Evolutionary conservation across 2,329 filamentous ascomycete species (phyloP).

Genomic region (Paecilomyces niveus): DNA sequence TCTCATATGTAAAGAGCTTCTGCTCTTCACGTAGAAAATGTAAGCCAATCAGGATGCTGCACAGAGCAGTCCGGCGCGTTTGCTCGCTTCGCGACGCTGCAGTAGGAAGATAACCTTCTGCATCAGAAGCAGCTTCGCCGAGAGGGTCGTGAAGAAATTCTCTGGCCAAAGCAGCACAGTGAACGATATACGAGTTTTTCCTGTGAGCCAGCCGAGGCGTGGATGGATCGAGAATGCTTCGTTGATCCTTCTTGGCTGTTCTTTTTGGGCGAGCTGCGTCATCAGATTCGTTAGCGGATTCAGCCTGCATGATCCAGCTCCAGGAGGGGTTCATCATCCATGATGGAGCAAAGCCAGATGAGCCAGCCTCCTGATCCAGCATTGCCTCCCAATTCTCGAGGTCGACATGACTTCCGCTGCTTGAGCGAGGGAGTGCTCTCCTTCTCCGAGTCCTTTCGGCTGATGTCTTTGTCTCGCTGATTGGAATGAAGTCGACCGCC

Average conservation of each 20-base stretch:
- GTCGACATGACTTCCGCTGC: constrained; percentile 41
- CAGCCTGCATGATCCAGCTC: constrained; percentile 63
- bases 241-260: constrained; percentile 15
- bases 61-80: constrained; percentile 55
- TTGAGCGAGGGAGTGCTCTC: constrained; percentile 40
- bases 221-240: constrained; percentile 1
- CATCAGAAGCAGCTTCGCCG: constrained; percentile 50
- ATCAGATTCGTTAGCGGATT: constrained; percentile 25
- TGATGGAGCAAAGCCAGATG: constrained; percentile 31
- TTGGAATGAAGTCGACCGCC: constrained; percentile 52
- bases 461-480: constrained; percentile 23
- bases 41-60: constrained; percentile 64
- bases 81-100: constrained; percentile 46
- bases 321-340: constrained; percentile 57
- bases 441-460: constrained; percentile 33
- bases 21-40: constrained; percentile 86
- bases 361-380: constrained; percentile 39
- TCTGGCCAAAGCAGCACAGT: constrained; percentile 52
- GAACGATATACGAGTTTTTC: constrained; percentile 37
- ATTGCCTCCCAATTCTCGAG: constrained; percentile 44
- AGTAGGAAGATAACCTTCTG: constrained; percentile 60
- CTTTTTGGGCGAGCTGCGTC: constrained; percentile 11
- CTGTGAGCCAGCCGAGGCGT: constrained; percentile 21
- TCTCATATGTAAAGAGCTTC: constrained; percentile 62
- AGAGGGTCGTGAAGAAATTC: constrained; percentile 57